Evolutionary conservation across 1,284 basidiomycete genomes (phyloP).

Genomic region (Ceraceosorus guamensis): DNA sequence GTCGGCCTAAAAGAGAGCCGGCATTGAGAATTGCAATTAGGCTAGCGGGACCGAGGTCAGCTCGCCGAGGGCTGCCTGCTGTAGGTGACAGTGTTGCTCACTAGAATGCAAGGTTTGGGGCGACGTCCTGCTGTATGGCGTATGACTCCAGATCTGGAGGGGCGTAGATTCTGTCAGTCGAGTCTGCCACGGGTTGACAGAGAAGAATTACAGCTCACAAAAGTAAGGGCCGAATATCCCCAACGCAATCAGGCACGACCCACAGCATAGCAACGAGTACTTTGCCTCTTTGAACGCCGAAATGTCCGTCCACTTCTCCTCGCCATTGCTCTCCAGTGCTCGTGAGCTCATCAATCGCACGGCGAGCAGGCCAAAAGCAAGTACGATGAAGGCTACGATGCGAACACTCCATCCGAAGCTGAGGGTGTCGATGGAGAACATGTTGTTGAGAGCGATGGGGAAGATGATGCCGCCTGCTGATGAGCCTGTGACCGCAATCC

Average conservation of each 20-base stretch:
- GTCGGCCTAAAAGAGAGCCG: background rate
- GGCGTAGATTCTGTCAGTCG: background rate
- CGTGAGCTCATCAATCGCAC: no score
- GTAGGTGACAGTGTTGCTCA: background rate
- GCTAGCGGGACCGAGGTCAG: no score
- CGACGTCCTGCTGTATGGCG: background rate
- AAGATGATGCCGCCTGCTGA: slow-evolving; percentile 11
- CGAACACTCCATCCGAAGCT: slow-evolving; percentile 8
- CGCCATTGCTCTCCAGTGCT: no score
- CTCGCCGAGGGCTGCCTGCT: no score
- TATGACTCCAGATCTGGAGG: background rate
- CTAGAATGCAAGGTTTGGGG: slow-evolving; percentile 2
- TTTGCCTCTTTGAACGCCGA: background rate
- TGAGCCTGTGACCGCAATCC: slow-evolving; percentile 7
- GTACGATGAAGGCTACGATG: slow-evolving; percentile 9
- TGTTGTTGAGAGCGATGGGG: slow-evolving; percentile 9
- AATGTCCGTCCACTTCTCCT: background rate
- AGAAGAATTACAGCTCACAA: background rate
- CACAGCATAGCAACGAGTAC: background rate
- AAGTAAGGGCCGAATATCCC: background rate
- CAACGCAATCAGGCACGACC: background rate
- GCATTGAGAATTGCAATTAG: no score
- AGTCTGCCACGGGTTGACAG: slow-evolving; percentile 1
- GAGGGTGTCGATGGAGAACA: slow-evolving; percentile 6
- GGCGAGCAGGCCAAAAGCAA: slow-evolving; percentile 3